phyloP scores from a whole-genome alignment of 2,329 filamentous ascomycete species.

The Colletotrichum acutatum region DNA sequence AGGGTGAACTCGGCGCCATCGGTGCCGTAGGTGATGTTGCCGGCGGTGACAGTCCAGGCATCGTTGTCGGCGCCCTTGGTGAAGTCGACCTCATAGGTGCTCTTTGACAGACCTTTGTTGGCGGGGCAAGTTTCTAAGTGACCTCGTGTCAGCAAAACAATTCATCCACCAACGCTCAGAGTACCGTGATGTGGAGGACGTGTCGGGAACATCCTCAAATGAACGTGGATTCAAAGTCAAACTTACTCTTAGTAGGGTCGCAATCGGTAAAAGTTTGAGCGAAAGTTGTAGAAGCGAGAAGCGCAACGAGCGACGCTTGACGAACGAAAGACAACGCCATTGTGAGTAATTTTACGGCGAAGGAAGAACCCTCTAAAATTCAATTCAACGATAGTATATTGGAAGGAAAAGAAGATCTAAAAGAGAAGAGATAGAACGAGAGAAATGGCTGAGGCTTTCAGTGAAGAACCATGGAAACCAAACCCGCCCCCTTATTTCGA shows the following conservation, averaged over 20 bases:
- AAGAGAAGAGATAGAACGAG: not conserved
- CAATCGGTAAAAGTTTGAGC: slow-evolving; percentile 32
- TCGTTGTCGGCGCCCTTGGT: slow-evolving; percentile 66
- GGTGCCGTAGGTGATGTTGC: slow-evolving; percentile 41
- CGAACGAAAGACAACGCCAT: slow-evolving; percentile 34
- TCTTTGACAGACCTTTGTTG: slow-evolving; percentile 71
- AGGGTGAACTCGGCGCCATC: slow-evolving; percentile 62
- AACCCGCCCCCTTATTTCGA: slow-evolving; percentile 26
- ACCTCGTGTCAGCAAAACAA: not conserved
- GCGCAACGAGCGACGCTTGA: slow-evolving; percentile 32
- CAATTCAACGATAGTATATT: slow-evolving; percentile 7
- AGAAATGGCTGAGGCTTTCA: slow-evolving; percentile 12
- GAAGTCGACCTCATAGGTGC: slow-evolving; percentile 69
- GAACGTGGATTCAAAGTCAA: not conserved
- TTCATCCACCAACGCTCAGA: not conserved
- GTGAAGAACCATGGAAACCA: not conserved
- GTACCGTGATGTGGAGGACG: not conserved
- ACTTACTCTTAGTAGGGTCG: slow-evolving; percentile 35
- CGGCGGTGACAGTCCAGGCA: slow-evolving; percentile 40
- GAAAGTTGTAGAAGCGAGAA: slow-evolving; percentile 27
- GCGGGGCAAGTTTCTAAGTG: slow-evolving; percentile 62
- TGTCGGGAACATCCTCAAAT: not conserved
- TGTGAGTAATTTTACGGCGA: slow-evolving; percentile 3
- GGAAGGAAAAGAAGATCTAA: not conserved
- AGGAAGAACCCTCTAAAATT: slow-evolving; percentile 3